Base-by-base conservation (phyloP, 1,139 yeast genomes). In the Cylindricascospora bacillispora region DNA sequence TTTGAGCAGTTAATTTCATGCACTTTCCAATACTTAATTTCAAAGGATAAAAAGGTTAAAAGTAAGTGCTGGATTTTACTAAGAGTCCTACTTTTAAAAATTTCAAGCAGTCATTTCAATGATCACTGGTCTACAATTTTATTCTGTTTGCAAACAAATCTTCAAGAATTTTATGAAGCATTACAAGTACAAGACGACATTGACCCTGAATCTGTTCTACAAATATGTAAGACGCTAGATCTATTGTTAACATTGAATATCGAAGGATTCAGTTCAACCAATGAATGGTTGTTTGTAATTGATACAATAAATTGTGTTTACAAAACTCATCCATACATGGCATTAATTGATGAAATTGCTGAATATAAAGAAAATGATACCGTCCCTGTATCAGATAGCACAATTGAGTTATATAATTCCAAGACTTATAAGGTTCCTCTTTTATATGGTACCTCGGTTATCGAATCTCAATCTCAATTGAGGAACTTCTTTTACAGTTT, bases 251-350 rank as follows among this genome's bases (percentile, higher is more conserved):
- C 79, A 6, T 46, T 83, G 31, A 70, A 74, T 24, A 65, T 65
- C 31, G 95, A 85, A 47, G 94, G 83, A 32, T 86, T 89, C 54
- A 77, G 75, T 44, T 55, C 79, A 41, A 65, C 54, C 4, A 59
- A 70, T 41, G 89, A 82, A 45, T 89, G 97, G 97, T 60, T 86
- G 1, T 89, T 83, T 52, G 68, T 86, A 10, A 67, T 77, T 20
- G 81, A 79, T 41, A 73, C 70, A 15, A 67, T 77, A 22, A 85
- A 78, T 39, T 73, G 81, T 6, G 63, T 73, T 19, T 67, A 65
- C 41, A 65, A 37, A 40, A 60, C 27, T 10, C 49, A 51, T 22
- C 44, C 53, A 7, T 51, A 35, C 29, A 49, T 61, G 29, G 58
- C 76, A 0, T 43, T 70, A 13, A 56, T 69, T 21, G 80, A 73